phyloP scores from a whole-genome alignment of 805 yeast species.

The Suhomyces kilbournensis region DNA sequence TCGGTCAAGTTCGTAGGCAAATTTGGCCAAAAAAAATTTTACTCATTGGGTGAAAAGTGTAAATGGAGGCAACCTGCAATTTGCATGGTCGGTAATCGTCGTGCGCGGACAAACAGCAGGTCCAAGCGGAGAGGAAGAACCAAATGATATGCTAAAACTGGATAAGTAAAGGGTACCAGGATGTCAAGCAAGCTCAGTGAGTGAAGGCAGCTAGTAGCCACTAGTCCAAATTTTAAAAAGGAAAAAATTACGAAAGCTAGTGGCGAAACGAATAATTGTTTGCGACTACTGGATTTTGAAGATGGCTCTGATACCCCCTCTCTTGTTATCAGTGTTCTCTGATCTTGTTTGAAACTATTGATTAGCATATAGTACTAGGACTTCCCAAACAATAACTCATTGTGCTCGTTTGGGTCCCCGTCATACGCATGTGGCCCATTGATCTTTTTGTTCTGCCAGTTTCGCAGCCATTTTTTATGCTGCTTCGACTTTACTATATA shows the following conservation, averaged over 20 bases:
- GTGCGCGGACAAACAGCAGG: not conserved
- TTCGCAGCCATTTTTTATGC: not conserved
- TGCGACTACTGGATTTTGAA: not conserved
- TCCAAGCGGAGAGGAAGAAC: not conserved
- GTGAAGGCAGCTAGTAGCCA: no score
- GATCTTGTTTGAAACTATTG: not conserved
- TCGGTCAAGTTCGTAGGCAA: not conserved
- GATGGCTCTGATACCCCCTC: no score
- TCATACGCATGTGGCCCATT: no score
- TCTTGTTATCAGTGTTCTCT: not conserved
- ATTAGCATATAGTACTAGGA: not conserved
- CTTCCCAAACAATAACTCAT: not conserved
- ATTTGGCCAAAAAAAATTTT: not conserved
- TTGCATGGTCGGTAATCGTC: not conserved
- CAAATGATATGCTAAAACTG: not conserved
- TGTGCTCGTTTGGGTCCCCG: not conserved
- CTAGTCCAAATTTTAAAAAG: no score
- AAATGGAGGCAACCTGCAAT: slow-evolving; percentile 3
- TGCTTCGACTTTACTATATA: not conserved
- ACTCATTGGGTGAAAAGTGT: not conserved
- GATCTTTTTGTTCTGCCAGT: not conserved
- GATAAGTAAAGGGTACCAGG: no score
- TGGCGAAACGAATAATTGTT: no score
- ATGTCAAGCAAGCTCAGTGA: no score
- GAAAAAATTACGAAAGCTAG: no score